These are phyloP conservation scores for Aspergillus mulundensis DNA, from an alignment of 495 filamentous ascomycete species.

Conservation along the genomic window DNA sequence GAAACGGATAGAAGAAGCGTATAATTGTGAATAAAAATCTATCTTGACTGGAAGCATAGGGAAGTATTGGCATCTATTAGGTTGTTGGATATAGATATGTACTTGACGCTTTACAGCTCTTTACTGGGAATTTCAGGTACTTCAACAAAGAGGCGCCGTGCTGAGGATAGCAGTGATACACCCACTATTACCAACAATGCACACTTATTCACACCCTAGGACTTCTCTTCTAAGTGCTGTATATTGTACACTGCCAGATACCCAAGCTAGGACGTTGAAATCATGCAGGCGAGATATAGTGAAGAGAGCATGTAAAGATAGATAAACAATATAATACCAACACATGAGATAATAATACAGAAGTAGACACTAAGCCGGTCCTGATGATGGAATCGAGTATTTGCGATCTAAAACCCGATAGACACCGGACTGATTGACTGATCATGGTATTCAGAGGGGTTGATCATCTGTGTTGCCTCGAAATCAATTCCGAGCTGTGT, in stretches of 20 bases:
- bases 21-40: slow-evolving; percentile 25
- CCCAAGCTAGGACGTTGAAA: background rate
- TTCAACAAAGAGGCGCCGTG: no score
- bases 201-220: background rate
- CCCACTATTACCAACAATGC: no score
- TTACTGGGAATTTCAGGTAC: no score
- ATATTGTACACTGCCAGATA: background rate
- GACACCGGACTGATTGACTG: background rate
- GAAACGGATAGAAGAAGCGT: slow-evolving; percentile 24
- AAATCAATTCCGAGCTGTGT: background rate
- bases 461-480: no score
- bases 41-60: background rate
- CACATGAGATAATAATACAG: background rate
- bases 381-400: background rate
- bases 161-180: no score
- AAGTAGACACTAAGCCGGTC: background rate
- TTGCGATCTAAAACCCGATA: background rate
- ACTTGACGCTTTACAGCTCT: no score
- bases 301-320: background rate
- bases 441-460: background rate
- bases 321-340: background rate
- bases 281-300: background rate
- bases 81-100: background rate
- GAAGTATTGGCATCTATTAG: background rate
- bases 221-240: background rate